Percentiles rank a stretch among this genome's conserved stretches.
Evolutionary conservation across 78 protist genomes (phyloP).

Genomic region (Dictyostelium citrinum): DNA sequence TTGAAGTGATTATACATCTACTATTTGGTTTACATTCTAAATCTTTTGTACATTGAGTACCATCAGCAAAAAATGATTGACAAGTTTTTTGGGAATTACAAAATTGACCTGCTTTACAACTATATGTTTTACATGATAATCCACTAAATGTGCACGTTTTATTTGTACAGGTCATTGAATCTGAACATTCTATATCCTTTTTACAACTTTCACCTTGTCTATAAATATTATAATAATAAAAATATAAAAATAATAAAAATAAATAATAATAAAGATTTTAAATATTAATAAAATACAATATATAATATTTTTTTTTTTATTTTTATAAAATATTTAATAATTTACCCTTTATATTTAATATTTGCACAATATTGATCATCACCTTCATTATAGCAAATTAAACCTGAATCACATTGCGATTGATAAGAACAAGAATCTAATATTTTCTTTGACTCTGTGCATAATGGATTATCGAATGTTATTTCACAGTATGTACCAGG

Average conservation of each 20-base stretch:
- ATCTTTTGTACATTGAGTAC: neutral
- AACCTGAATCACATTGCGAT: slow-evolving; percentile 10
- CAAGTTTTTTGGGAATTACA: neutral
- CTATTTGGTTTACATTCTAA: neutral
- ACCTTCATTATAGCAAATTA: neutral
- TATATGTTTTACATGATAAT: neutral
- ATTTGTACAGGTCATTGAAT: neutral
- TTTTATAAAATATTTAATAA: neutral
- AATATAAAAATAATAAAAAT: neutral
- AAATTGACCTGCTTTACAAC: neutral
- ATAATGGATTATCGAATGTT: neutral
- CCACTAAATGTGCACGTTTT: neutral
- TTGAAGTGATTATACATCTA: neutral
- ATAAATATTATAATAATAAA: neutral
- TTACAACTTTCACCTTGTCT: slow-evolving; percentile 38
- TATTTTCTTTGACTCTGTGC: neutral
- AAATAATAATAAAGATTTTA: neutral
- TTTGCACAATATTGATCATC: slow-evolving; percentile 29
- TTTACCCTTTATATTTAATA: slow-evolving; percentile 23
- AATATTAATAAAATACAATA: neutral
- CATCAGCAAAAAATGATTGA: neutral
- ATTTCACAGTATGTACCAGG: neutral
- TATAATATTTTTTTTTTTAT: neutral
- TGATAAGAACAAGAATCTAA: neutral
- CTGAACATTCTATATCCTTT: slow-evolving; percentile 18